Percentiles rank a stretch among this genome's conserved stretches.
Evolutionary conservation across 2,329 filamentous ascomycete genomes (phyloP).

Genomic region (Chaetomiaceae sp.): DNA sequence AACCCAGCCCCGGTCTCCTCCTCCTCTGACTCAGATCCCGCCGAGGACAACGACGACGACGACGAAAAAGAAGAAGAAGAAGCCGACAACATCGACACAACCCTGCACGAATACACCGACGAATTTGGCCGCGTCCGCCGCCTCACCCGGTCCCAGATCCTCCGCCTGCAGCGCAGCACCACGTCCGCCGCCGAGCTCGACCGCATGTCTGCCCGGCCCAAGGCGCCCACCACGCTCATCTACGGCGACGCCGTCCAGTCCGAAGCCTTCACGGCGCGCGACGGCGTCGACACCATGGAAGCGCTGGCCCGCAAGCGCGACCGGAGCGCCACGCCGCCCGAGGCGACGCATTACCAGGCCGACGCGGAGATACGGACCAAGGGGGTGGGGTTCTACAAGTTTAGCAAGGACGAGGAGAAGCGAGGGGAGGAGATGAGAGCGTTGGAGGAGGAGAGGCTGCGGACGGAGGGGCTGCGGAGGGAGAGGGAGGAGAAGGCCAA

Average conservation of each 20-base stretch:
- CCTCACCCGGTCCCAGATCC: constrained; percentile 66
- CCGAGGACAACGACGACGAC: constrained; percentile 29
- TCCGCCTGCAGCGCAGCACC: constrained; percentile 55
- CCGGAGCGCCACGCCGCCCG: constrained; percentile 73
- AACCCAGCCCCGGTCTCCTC: constrained; percentile 31
- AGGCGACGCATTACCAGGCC: constrained; percentile 80
- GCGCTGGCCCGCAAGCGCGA: constrained; percentile 74
- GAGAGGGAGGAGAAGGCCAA: constrained; percentile 54
- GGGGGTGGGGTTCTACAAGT: constrained; percentile 88
- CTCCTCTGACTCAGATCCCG: constrained; percentile 47
- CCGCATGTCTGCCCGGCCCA: constrained; percentile 63
- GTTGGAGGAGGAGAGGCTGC: constrained; percentile 61
- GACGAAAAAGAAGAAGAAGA: too few relatives aligned
- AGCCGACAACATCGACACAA: constrained; percentile 45
- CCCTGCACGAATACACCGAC: constrained; percentile 81
- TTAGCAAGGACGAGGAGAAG: constrained; percentile 69
- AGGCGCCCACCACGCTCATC: constrained; percentile 67
- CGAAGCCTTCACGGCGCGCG: constrained; percentile 75
- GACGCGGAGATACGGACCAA: constrained; percentile 78
- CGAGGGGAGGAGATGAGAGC: constrained; percentile 68
- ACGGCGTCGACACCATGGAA: constrained; percentile 66
- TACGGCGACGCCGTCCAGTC: constrained; percentile 81
- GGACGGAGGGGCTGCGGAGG: constrained; percentile 61
- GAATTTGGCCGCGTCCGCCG: constrained; percentile 83
- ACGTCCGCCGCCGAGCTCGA: constrained; percentile 58